phyloP scores from a whole-genome alignment of 2,329 filamentous ascomycete species.

The Penicillium sp. region DNA sequence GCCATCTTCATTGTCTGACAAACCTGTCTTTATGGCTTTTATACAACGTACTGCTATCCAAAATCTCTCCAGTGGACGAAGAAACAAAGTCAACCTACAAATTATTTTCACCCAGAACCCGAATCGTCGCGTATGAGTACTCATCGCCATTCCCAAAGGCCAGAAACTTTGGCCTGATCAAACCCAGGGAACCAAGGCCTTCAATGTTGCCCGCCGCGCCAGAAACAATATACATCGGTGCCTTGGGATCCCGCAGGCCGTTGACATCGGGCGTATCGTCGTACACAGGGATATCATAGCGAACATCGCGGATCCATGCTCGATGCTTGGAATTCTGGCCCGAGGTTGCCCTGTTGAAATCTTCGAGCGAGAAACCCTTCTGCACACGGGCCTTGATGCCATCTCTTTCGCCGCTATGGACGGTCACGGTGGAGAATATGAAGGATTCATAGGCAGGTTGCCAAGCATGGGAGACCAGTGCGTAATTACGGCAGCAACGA shows the following conservation, averaged over 20 bases:
- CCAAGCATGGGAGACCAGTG: too few species aligned
- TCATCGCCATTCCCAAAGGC: slow-evolving; percentile 44
- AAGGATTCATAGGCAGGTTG: too few species aligned
- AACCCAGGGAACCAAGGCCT: slow-evolving; percentile 52
- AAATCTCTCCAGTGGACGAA: slow-evolving; percentile 53
- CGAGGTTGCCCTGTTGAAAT: too few species aligned
- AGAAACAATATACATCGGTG: slow-evolving; percentile 61
- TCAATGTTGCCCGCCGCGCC: slow-evolving; percentile 64
- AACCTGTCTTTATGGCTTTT: slow-evolving; percentile 55
- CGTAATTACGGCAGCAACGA: too few species aligned
- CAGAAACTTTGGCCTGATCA: slow-evolving; percentile 49
- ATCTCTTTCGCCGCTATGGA: too few species aligned
- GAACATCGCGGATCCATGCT: too few species aligned
- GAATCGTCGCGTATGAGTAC: slow-evolving; percentile 58
- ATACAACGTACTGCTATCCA: slow-evolving; percentile 56
- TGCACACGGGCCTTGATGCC: too few species aligned
- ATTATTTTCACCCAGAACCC: slow-evolving; percentile 52
- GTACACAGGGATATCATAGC: slow-evolving; percentile 20
- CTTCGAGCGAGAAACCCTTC: too few species aligned
- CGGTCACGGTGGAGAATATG: too few species aligned
- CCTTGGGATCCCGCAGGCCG: slow-evolving; percentile 56
- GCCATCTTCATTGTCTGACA: slow-evolving; percentile 59
- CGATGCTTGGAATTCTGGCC: too few species aligned
- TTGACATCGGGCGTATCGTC: slow-evolving; percentile 49
- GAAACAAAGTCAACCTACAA: slow-evolving; percentile 58